phyloP scores from a whole-genome alignment of 208 protist species.

The Lotmaria passim region DNA sequence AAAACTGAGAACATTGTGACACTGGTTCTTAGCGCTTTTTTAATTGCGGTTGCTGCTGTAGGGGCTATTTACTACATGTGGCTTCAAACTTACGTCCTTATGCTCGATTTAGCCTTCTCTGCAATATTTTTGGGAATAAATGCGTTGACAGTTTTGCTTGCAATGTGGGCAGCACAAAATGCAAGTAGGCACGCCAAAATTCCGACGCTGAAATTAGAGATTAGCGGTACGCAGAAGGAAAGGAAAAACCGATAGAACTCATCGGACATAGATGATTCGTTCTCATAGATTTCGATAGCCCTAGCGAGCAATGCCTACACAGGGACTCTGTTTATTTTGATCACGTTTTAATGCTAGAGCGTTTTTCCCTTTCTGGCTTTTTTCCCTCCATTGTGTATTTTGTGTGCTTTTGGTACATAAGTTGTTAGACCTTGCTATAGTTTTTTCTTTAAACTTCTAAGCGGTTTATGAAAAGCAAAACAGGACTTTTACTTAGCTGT shows the following conservation, averaged over 20 bases:
- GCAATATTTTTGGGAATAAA: slow-evolving; percentile 61
- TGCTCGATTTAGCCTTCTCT: slow-evolving; percentile 73
- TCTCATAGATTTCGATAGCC: background rate
- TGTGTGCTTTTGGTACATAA: no score
- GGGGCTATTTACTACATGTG: slow-evolving; percentile 84
- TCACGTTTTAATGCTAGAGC: background rate
- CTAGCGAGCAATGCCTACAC: no score
- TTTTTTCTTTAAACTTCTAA: no score
- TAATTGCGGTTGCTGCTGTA: slow-evolving; percentile 46
- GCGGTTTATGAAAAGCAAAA: no score
- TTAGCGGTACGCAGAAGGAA: background rate
- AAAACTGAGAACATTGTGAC: slow-evolving; percentile 42
- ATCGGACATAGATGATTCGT: background rate
- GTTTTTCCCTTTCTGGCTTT: background rate
- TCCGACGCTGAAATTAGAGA: slow-evolving; percentile 22
- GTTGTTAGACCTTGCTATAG: no score
- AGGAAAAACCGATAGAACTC: slow-evolving; percentile 21
- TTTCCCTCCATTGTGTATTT: no score
- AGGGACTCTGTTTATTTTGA: no score
- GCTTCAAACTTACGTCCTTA: slow-evolving; percentile 85
- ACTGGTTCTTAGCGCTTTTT: slow-evolving; percentile 36
- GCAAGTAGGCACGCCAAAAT: slow-evolving; percentile 14
- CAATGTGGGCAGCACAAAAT: slow-evolving; percentile 42
- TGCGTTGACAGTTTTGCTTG: slow-evolving; percentile 41
- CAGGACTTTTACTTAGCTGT: no score